These are phyloP conservation scores for Endogone sp. DNA, from an alignment of 192 early-diverging fungal genomes.

Conservation along the genomic window DNA sequence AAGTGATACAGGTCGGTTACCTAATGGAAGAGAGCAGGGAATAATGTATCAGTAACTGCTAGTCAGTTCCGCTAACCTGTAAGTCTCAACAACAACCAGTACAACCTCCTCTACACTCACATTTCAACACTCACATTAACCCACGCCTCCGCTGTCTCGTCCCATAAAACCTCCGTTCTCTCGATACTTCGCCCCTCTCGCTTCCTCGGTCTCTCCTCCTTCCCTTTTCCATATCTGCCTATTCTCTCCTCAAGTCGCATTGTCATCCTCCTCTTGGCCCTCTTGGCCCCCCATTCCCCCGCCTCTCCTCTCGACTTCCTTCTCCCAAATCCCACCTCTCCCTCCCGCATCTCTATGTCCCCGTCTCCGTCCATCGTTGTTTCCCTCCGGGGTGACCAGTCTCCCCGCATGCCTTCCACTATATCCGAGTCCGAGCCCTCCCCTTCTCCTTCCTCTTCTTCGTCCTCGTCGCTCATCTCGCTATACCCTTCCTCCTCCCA, in stretches of 20 bases:
- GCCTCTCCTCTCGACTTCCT: too few species aligned
- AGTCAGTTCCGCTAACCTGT: too few species aligned
- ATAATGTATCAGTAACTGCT: too few species aligned
- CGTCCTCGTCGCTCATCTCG: background rate
- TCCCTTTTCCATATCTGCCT: background rate
- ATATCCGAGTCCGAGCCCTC: too few species aligned
- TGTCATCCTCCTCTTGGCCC: too few species aligned
- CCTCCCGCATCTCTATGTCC: too few species aligned
- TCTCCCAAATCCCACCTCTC: too few species aligned
- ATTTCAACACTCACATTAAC: slow-evolving; percentile 52
- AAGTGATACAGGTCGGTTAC: slow-evolving; percentile 35
- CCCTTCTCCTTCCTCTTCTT: background rate
- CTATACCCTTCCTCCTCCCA: slow-evolving; percentile 13
- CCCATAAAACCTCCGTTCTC: slow-evolving; percentile 42
- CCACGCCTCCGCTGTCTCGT: slow-evolving; percentile 51
- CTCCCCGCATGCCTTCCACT: too few species aligned
- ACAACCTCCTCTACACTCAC: background rate
- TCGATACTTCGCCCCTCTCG: slow-evolving; percentile 15
- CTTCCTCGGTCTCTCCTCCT: background rate
- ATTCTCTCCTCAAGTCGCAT: background rate
- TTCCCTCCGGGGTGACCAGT: too few species aligned
- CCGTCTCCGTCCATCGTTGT: too few species aligned
- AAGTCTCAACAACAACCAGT: too few species aligned
- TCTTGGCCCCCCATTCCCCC: too few species aligned
- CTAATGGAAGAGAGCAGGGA: slow-evolving; percentile 6